Evolutionary conservation across 768 basidiomycete genomes (phyloP).

Genomic region (Agrocybe pediades): DNA sequence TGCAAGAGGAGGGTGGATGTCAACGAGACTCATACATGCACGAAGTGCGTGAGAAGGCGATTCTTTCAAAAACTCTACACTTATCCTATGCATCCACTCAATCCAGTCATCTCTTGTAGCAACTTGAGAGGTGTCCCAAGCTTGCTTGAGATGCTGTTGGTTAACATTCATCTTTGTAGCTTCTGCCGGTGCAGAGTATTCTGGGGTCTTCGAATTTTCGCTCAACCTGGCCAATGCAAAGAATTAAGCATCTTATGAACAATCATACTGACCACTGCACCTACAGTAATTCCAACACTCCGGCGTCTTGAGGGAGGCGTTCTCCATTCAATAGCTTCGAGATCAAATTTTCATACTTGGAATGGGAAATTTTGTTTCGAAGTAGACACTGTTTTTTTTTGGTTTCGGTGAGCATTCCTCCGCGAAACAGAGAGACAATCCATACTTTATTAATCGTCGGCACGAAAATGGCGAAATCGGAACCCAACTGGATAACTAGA

Average conservation of each 20-base stretch:
- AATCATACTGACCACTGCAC: constrained; percentile 24
- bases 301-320: constrained; percentile 83
- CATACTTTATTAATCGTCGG: constrained; percentile 93
- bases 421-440: background rate
- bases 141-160: constrained; percentile 95
- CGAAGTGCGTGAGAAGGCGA: constrained; percentile 98
- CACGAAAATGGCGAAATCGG: constrained; percentile 97
- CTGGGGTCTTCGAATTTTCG: constrained; percentile 63
- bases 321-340: constrained; percentile 91
- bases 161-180: constrained; percentile 91
- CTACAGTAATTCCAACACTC: constrained; percentile 67
- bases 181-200: constrained; percentile 84
- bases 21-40: constrained; percentile 92
- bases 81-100: constrained; percentile 92
- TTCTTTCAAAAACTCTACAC: constrained; percentile 96
- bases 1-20: constrained; percentile 87
- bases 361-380: constrained; percentile 75
- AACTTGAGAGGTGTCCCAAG: constrained; percentile 87
- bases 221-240: constrained; percentile 38
- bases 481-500: constrained; percentile 88
- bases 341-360: constrained; percentile 86
- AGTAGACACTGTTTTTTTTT: constrained; percentile 60
- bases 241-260: background rate
- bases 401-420: background rate
- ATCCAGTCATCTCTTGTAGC: constrained; percentile 86